A percentile compares a stretch with the other conserved stretches of the same genome.
phyloP scores from a whole-genome alignment of 768 basidiomycete genomes.

The Collybia mongolica region DNA sequence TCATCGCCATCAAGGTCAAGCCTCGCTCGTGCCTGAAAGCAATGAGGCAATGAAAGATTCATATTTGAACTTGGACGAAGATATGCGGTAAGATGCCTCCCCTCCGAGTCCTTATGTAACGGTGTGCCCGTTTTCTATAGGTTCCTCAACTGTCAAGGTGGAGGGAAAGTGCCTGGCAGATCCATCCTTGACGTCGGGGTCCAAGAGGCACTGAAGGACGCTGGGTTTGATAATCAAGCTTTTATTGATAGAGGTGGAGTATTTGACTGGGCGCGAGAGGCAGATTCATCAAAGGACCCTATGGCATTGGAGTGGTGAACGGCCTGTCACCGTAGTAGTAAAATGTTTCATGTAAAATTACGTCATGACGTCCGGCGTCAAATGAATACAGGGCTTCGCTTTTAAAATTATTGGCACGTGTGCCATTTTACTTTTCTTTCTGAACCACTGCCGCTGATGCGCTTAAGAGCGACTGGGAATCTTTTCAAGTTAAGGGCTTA shows the following conservation, averaged over 20 bases:
- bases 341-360: too few species aligned
- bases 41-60: conserved; percentile 38
- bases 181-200: conserved; percentile 19
- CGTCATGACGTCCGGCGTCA: too few species aligned
- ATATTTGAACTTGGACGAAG: conserved; percentile 34
- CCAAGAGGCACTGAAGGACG: conserved; percentile 15
- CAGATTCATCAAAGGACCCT: too few species aligned
- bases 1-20: conserved; percentile 22
- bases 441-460: too few species aligned
- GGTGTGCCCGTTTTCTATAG: conserved; percentile 5
- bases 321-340: too few species aligned
- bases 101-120: not conserved
- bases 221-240: not conserved
- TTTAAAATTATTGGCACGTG: too few species aligned
- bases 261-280: conserved; percentile 24
- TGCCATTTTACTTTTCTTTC: too few species aligned
- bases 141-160: conserved; percentile 29
- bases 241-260: conserved; percentile 30
- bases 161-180: conserved; percentile 27
- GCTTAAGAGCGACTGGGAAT: too few species aligned
- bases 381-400: too few species aligned
- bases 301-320: too few species aligned
- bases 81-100: conserved; percentile 25
- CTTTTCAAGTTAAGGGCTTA: too few species aligned
- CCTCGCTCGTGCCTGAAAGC: conserved; percentile 31